Conservation (phyloP, 179 eudicot species). For the Corrigiola litoralis region DNA sequence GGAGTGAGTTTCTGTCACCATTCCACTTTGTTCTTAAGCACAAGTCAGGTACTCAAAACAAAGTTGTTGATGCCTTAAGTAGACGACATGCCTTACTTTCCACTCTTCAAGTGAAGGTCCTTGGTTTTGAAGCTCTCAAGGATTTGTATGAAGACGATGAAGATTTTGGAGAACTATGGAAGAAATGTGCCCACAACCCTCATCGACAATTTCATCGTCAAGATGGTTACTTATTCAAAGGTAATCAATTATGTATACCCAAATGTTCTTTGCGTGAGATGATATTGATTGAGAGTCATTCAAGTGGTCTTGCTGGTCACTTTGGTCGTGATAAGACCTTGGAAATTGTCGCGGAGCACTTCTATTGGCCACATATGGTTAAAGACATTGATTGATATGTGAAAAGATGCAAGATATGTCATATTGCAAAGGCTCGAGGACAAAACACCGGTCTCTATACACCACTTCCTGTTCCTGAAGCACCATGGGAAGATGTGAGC, state of each 20-base stretch:
- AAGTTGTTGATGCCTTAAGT: background rate
- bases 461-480: background rate
- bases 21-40: conserved; percentile 8
- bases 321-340: background rate
- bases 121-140: conserved; percentile 4
- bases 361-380: conserved; percentile 6
- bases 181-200: background rate
- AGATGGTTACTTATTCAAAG: conserved; percentile 8
- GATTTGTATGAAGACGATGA: background rate
- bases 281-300: background rate
- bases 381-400: background rate
- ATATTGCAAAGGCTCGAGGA: background rate
- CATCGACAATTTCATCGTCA: background rate
- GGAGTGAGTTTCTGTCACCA: conserved; percentile 4
- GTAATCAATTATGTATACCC: conserved; percentile 1
- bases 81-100: background rate
- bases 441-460: background rate
- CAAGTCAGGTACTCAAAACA: background rate
- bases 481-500: conserved; percentile 10
- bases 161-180: background rate
- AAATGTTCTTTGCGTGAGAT: conserved; percentile 1
- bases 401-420: background rate
- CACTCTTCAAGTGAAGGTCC: background rate
- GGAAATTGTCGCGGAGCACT: background rate
- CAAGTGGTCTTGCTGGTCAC: conserved; percentile 13